These are phyloP conservation scores for Diddensiella santjacobensis DNA, from an alignment of 805 yeast species.

Conservation along the genomic window DNA sequence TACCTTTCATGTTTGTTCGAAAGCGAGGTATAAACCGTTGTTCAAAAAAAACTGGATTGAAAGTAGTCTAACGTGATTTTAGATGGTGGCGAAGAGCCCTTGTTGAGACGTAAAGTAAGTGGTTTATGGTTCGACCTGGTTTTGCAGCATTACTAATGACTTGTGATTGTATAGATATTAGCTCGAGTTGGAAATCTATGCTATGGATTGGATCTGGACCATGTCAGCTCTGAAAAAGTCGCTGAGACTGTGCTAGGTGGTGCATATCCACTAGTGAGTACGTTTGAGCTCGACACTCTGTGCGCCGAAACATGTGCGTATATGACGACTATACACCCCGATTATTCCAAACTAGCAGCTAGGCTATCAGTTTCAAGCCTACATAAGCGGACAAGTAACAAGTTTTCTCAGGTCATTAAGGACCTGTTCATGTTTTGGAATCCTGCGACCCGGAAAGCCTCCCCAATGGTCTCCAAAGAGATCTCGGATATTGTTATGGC, in stretches of 20 bases:
- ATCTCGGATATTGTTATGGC: slow-evolving; percentile 60
- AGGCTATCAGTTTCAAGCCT: slow-evolving; percentile 91
- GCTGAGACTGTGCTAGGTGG: slow-evolving; percentile 47
- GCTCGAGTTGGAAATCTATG: slow-evolving; percentile 89
- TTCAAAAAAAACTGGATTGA: neutral
- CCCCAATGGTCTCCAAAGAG: slow-evolving; percentile 68
- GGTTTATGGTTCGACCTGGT: too few species aligned
- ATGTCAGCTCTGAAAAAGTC: neutral
- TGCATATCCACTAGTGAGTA: slow-evolving; percentile 95
- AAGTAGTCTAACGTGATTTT: neutral
- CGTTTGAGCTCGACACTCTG: slow-evolving; percentile 74
- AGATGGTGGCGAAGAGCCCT: neutral
- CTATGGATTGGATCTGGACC: slow-evolving; percentile 51
- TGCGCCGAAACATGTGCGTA: slow-evolving; percentile 98
- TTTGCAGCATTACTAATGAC: neutral
- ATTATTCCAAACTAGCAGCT: slow-evolving; percentile 91
- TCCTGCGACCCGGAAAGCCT: slow-evolving; percentile 67
- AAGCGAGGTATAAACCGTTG: slow-evolving; percentile 1
- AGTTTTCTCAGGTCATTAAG: slow-evolving; percentile 70
- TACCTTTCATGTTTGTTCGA: neutral
- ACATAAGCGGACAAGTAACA: slow-evolving; percentile 90
- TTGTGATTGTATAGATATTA: slow-evolving; percentile 1
- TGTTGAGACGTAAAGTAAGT: neutral
- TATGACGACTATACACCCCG: slow-evolving; percentile 98
- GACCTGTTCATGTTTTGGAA: slow-evolving; percentile 74